Percentiles rank a stretch among this genome's conserved stretches.
Evolutionary conservation across 2,329 filamentous ascomycete genomes (phyloP).

Genomic region (Cladophialophora bantiana): DNA sequence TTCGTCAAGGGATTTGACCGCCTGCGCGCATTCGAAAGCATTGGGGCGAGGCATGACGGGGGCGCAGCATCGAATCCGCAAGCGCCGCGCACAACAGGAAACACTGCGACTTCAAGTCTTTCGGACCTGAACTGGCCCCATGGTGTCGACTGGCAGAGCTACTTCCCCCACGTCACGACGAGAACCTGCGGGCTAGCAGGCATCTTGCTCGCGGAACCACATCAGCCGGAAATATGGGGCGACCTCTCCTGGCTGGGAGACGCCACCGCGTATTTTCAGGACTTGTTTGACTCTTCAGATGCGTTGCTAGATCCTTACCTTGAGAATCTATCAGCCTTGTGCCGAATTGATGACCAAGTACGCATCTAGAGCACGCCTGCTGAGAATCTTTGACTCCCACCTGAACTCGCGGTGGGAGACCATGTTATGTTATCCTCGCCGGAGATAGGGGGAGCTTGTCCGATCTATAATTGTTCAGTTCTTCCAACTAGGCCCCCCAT

Average conservation of each 20-base stretch:
- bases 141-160: constrained; percentile 19
- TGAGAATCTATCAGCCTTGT: constrained; percentile 8
- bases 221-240: constrained; percentile 8
- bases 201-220: constrained; percentile 14
- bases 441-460: no score
- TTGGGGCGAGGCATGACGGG: no score
- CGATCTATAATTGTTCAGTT: no score
- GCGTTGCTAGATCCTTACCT: constrained; percentile 10
- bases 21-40: no score
- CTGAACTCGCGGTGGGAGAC: no score
- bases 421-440: no score
- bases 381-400: no score
- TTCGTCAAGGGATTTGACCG: constrained; percentile 43
- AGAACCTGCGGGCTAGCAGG: constrained; percentile 11
- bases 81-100: no score
- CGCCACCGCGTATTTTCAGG: constrained; percentile 7
- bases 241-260: constrained; percentile 8
- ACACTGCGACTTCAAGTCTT: no score
- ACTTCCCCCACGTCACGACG: constrained; percentile 16
- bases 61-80: no score
- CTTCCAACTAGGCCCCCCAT: no score
- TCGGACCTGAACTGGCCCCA: constrained; percentile 2
- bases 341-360: constrained; percentile 5
- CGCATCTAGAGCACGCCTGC: no score
- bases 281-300: constrained; percentile 17